Conservation (phyloP, 306 rosid species). For the Rosa lucieae region DNA sequence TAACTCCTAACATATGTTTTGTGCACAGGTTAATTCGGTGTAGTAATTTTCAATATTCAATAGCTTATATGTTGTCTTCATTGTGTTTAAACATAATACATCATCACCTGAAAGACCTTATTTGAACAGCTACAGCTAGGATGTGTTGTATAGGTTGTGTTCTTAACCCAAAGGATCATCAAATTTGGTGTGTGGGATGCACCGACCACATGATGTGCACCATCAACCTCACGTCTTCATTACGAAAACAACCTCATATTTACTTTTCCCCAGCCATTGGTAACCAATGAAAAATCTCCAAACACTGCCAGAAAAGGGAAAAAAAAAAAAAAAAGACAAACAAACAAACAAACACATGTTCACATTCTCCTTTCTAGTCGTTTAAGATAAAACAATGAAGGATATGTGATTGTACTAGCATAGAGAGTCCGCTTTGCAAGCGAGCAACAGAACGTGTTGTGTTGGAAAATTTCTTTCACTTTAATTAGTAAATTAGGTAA, state of each 20-base stretch:
- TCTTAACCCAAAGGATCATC: background rate
- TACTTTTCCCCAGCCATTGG: background rate
- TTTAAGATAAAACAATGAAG: background rate
- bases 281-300: background rate
- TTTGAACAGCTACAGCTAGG: background rate
- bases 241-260: background rate
- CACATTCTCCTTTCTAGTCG: background rate
- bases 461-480: slow-evolving; percentile 18
- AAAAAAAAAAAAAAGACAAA: too few species aligned
- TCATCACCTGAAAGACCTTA: background rate
- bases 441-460: background rate
- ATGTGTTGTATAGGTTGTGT: background rate
- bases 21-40: background rate
- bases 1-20: background rate
- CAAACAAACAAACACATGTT: background rate
- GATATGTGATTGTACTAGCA: background rate
- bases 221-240: background rate
- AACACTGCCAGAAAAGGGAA: too few species aligned
- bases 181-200: background rate
- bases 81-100: background rate
- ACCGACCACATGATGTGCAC: background rate
- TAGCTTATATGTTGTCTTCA: background rate
- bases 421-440: background rate
- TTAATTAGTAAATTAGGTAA: slow-evolving; percentile 16
- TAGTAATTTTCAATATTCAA: background rate